Conservation (phyloP, 345 rosid genomes). For the Mangifera indica region DNA sequence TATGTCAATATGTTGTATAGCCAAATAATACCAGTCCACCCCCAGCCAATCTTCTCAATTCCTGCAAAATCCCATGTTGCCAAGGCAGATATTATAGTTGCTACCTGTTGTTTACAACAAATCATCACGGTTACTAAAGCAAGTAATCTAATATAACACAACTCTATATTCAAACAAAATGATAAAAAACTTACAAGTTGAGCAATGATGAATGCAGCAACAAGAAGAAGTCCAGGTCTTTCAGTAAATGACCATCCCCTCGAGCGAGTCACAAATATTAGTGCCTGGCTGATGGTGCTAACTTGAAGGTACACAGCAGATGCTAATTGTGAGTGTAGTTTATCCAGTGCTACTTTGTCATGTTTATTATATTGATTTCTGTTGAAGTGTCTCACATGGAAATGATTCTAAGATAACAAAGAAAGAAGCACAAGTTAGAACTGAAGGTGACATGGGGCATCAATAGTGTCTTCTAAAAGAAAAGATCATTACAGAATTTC, state of each 20-base stretch:
- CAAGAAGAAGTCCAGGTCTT: conserved; percentile 67
- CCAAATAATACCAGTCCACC: conserved; percentile 80
- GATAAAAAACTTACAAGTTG: conserved; percentile 42
- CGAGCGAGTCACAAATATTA: conserved; percentile 73
- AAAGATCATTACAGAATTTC: not conserved
- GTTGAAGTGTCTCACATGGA: conserved; percentile 36
- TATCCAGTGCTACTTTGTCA: conserved; percentile 14
- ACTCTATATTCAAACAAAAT: not conserved
- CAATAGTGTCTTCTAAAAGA: not conserved
- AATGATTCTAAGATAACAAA: conserved; percentile 39
- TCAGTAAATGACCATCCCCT: conserved; percentile 60
- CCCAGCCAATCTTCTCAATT: conserved; percentile 69
- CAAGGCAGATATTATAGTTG: conserved; percentile 57
- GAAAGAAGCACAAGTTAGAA: not conserved
- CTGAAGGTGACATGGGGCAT: too few species aligned
- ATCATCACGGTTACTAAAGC: not conserved
- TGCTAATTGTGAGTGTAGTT: conserved; percentile 39
- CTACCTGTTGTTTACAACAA: conserved; percentile 45
- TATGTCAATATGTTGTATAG: conserved; percentile 62
- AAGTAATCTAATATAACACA: too few species aligned
- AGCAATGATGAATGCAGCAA: conserved; percentile 65
- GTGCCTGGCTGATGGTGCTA: conserved; percentile 82
- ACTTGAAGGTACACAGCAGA: conserved; percentile 76
- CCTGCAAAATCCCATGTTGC: conserved; percentile 65
- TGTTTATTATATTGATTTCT: conserved; percentile 18